Base-by-base conservation (phyloP, 2,329 filamentous ascomycete genomes). In the Teratosphaeria destructans region DNA sequence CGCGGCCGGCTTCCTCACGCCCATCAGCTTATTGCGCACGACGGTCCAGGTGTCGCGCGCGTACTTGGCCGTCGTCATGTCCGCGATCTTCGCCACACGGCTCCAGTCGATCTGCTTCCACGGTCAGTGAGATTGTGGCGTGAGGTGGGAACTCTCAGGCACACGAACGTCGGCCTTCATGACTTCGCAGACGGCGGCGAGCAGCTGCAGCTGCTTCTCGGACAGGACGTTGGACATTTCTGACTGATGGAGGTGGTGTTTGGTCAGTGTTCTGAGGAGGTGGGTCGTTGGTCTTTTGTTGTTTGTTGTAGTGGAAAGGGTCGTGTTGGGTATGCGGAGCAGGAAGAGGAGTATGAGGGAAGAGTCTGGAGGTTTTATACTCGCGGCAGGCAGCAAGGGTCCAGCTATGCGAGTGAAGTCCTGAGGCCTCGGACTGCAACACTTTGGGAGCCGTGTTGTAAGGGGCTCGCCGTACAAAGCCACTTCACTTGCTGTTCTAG, bases 21-120 rank as follows among this genome's bases (percentile, higher is more conserved):
- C 60, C 26, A 54, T 54, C 43, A 68, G 57, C 57, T 67, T 68
- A 29, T 56, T 63, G 49, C 59, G 60, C 19, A 67, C 37, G 1
- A 58, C 35, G 12, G 59, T 10, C 60, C 61, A 68, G 49, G 59
- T 49, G 56, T 68, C 66, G 27, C 66, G 64, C 3, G 65, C 65
- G 23, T 62, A 57, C 57, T 68, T 68, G 2, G 60, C 14, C 1
- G 63, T 65, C 11, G 58, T 62, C 58, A 62, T 63, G 55, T 61
- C 60, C 19, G 62, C 61, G 10, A 60, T 56, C 1, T 55, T 43
- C 3, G 62, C 64, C 34, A 67, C 63, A 5, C 59, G 49, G 26
- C 56, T 57, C 66, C 66, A 68, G 59, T 67, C 61, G 57, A 66
- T 60, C 65, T 67, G 53, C 14, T 26, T 23, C 23, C 35, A 32